Percentiles rank a stretch among this genome's conserved stretches.
These are phyloP conservation scores for Pouteria glomerata DNA, from an alignment of 148 eudicot genomes.

Conservation along the genomic window DNA sequence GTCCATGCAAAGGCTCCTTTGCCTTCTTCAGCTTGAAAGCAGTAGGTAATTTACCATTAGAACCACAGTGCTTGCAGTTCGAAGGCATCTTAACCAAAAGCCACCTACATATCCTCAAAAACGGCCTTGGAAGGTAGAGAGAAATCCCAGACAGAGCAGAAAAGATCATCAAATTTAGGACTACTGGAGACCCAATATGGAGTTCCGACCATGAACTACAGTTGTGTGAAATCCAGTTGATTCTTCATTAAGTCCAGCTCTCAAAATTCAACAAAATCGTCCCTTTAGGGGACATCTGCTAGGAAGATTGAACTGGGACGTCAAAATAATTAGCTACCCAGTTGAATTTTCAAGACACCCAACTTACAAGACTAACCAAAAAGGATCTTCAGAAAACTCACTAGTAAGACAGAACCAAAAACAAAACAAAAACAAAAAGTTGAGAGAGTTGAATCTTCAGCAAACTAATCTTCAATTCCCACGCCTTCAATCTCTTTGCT, in stretches of 20 bases:
- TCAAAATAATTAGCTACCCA: background rate
- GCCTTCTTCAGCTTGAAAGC: constrained; percentile 40
- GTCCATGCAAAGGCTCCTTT: constrained; percentile 33
- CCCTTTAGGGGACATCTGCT: too few relatives aligned
- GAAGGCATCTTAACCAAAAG: constrained; percentile 53
- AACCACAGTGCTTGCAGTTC: constrained; percentile 28
- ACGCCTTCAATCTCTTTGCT: constrained; percentile 13
- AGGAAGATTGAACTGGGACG: background rate
- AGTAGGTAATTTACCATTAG: constrained; percentile 32
- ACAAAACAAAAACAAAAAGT: constrained; percentile 4
- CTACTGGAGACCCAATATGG: background rate
- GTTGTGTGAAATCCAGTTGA: background rate
- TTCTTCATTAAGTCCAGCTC: background rate
- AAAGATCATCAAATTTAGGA: constrained; percentile 31
- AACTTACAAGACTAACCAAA: constrained; percentile 2
- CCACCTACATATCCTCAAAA: constrained; percentile 31
- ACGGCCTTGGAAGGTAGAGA: constrained; percentile 27
- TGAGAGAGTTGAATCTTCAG: constrained; percentile 14
- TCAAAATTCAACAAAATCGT: constrained; percentile 26
- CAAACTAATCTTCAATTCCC: constrained; percentile 11
- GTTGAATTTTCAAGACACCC: constrained; percentile 6
- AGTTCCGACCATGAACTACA: constrained; percentile 1
- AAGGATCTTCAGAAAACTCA: too few relatives aligned
- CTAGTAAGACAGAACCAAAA: constrained; percentile 1
- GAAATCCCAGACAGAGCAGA: constrained; percentile 26